Evolutionary conservation across 768 basidiomycete genomes (phyloP).

Genomic region (Termitomyces sp.): DNA sequence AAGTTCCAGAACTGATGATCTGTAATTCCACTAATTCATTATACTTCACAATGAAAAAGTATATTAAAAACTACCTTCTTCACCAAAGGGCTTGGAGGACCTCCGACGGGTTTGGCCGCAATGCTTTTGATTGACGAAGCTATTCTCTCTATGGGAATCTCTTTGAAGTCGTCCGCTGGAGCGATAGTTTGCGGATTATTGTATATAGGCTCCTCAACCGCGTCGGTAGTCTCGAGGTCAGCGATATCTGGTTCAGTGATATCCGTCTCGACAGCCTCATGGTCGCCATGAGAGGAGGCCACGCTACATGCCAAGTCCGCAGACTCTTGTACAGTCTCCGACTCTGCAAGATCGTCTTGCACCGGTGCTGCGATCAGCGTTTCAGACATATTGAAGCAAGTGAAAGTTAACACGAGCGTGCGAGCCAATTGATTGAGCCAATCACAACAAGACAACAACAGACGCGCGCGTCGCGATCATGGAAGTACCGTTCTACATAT

Average conservation of each 20-base stretch:
- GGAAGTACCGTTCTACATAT: neutral
- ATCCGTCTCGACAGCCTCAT: conserved; percentile 21
- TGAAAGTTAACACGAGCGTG: conserved; percentile 2
- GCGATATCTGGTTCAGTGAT: conserved; percentile 14
- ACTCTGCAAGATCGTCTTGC: conserved; percentile 15
- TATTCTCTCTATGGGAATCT: conserved; percentile 27
- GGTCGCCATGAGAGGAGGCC: conserved; percentile 24
- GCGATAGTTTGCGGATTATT: conserved; percentile 16
- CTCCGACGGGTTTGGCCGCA: conserved; percentile 40
- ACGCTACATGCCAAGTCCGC: conserved; percentile 12
- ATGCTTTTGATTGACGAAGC: conserved; percentile 36
- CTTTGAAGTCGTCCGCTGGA: conserved; percentile 22
- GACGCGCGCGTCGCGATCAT: conserved; percentile 25
- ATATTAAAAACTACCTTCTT: conserved; percentile 53
- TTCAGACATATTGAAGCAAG: conserved; percentile 23
- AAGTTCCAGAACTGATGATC: conserved; percentile 64
- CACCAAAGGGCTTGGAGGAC: conserved; percentile 48
- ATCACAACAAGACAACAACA: conserved; percentile 27
- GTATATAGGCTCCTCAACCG: conserved; percentile 17
- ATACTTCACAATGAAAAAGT: neutral
- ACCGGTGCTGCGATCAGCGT: conserved; percentile 12
- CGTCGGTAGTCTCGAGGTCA: conserved; percentile 12
- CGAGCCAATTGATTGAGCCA: conserved; percentile 14
- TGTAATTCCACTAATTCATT: conserved; percentile 19
- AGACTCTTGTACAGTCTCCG: conserved; percentile 8